Base-by-base conservation (phyloP, 202 grass and related monocot species). In the Musa balbisiana region DNA sequence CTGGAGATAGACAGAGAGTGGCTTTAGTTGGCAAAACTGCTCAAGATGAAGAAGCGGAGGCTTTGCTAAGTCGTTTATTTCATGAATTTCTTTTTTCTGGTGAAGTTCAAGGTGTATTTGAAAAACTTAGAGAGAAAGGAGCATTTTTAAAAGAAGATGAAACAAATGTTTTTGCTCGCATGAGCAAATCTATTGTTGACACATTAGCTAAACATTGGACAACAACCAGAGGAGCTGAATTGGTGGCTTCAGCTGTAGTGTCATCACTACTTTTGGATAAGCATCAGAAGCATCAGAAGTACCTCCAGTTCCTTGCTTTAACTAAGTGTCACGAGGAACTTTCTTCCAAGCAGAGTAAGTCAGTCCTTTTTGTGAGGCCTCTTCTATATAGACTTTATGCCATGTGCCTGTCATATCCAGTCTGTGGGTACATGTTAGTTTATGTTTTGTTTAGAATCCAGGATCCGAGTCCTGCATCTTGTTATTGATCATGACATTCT, bases 131-230 rank as follows among this genome's bases (percentile, higher is more conserved):
- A 82, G 80, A 75, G 62, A 88, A 86, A 81, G 83, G 91, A 76
- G 94, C 87, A 81, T 94, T 98, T 94, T 84, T 89, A 62, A 98
- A 92, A 87, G 91, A 98, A 88, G 88, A 85, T 73, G 94, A 94
- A 78, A 92, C 82, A 79, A 98, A 92, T 80, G 79, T 94, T 80
- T 98, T 94, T 86, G 81, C 86, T 85, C 87, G 91, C 52, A 75
- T 81, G 49, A 98, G 94, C 82, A 98, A 91, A 88, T 98, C 94
- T 49, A 92, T 98, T 64, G 88, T 98, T 10, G 92, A 98, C 72
- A 90, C 91, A 55, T 81, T 98, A 78, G 89, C 94, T 81, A 98
- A 94, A 75, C 94, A 98, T 79, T 98, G 94, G 94, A 98, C 94
- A 77, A 94, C 94, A 72, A 94, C 85, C 76, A 91, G 94, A 98